Base-by-base conservation (phyloP, 75 land plant species). In the Picea sitchensis region DNA sequence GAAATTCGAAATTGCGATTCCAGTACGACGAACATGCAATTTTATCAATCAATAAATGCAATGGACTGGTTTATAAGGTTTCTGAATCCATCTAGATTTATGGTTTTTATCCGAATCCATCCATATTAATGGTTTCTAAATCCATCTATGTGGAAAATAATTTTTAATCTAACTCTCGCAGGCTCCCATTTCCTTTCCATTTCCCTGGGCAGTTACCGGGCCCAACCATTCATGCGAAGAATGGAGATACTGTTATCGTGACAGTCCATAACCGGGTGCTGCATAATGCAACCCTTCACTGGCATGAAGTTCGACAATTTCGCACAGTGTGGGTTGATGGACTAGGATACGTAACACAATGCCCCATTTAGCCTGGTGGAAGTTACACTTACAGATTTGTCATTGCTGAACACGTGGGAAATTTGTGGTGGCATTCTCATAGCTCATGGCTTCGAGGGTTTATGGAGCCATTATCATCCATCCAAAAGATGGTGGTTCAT, bases 361-460 rank as follows among this genome's bases (percentile, higher is more conserved):
- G 89, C 54, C 89, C 89, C 60, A 82, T 87, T 64, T 59, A 77
- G 72, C 78, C 83, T 0, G 83, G 81, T 26, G 83, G 78, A 9
- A 81, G 78, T 56, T 87, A 79, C 77, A 82, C 80, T 2, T 82
- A 84, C 73, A 32, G 78, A 26, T 87, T 84, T 81, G 82, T 80
- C 15, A 82, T 87, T 31, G 36, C 41, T 3, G 81, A 59, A 18
- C 84, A 84, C 44, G 78, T 69, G 61, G 90, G 91, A 13, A 89
- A 89, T 3, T 58, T 87, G 47, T 89, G 83, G 84, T 89, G 86
- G 82, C 91, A 89, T 69, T 89, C 91, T 2, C 91, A 89, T 41
- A 78, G 80, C 65, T 81, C 86, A 18, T 87, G 91, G 89, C 84
- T 87, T 11, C 80, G 89, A 59, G 86, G 0, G 81, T 87, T 12